These are phyloP conservation scores for Cucurbita maxima DNA, from an alignment of 306 rosid species.

Conservation along the genomic window DNA sequence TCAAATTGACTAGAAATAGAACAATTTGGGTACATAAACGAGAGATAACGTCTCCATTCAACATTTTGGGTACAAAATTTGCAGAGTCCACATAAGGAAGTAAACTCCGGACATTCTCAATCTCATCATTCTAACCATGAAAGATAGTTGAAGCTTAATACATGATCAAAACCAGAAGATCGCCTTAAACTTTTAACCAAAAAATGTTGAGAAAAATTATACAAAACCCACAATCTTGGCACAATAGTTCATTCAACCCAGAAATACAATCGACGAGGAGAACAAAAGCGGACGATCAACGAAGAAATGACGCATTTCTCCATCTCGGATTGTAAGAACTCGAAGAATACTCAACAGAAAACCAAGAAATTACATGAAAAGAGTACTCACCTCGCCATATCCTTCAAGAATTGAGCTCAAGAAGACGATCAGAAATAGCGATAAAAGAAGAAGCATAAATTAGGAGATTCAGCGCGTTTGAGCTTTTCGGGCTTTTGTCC, in stretches of 20 bases:
- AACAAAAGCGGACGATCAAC: not conserved
- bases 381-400: not conserved
- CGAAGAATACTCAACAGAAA: not conserved
- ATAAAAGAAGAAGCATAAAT: not conserved
- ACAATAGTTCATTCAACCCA: not conserved
- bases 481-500: conserved; percentile 8
- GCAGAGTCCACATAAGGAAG: not conserved
- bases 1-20: no score
- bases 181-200: not conserved
- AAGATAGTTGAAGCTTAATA: not conserved
- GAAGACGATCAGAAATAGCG: not conserved
- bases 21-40: no score
- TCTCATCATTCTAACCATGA: not conserved
- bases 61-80: not conserved
- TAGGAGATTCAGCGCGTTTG: conserved; percentile 2
- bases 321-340: not conserved
- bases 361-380: not conserved
- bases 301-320: not conserved
- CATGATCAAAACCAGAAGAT: not conserved
- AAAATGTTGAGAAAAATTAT: not conserved
- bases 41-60: no score
- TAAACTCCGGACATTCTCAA: not conserved
- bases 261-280: not conserved
- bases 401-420: not conserved
- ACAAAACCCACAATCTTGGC: not conserved